Evolutionary conservation across 179 eudicot species (phyloP), one percentile per base, ranked within the genome.

Genomic region (Carnegiea gigantea): DNA sequence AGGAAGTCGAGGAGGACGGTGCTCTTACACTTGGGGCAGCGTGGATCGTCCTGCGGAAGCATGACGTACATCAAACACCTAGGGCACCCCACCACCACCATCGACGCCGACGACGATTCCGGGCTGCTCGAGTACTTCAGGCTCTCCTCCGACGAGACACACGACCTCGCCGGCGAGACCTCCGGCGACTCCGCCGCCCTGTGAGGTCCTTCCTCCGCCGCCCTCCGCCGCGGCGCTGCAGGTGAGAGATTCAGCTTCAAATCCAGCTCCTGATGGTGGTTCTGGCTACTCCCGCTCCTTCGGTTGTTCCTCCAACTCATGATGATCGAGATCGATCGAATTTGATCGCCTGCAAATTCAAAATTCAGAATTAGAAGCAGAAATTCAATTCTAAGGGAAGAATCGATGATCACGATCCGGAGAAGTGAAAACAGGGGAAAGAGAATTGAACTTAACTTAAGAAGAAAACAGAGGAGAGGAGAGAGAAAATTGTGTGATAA

Each of bases 141-240:
- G 43, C 76, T 79, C 21, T 89, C 91, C 87, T 94, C 98, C 33
- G 95, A 91, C 1, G 98, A 94, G 18, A 94, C 89, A 49, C 98
- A 94, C 11, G 98, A 93, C 53, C 94, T 91, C 24, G 88, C 85
- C 24, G 94, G 94, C 0, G 98, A 92, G 2, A 77, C 75, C 17
- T 80, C 86, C 0, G 93, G 90, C 2, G 92, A 81, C 40, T 68
- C 73, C 15, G 38, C 38, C 38, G 73, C 38, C 80, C n/a, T 57
- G 13, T 11, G 53, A 2, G 13, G 53, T 13, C 53, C 9, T 17
- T 20, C 64, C 21, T 5, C 70, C 43, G 73, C 17, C 73, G 18
- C 13, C 80, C 54, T 38, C 73, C 40, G 64, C 44, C 40, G 17
- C 21, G 73, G 9, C 14, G 73, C 26, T 14, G 84, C 57, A 20